These are phyloP conservation scores for Leersia perrieri DNA, from an alignment of 176 grass and related monocot species.

Conservation along the genomic window DNA sequence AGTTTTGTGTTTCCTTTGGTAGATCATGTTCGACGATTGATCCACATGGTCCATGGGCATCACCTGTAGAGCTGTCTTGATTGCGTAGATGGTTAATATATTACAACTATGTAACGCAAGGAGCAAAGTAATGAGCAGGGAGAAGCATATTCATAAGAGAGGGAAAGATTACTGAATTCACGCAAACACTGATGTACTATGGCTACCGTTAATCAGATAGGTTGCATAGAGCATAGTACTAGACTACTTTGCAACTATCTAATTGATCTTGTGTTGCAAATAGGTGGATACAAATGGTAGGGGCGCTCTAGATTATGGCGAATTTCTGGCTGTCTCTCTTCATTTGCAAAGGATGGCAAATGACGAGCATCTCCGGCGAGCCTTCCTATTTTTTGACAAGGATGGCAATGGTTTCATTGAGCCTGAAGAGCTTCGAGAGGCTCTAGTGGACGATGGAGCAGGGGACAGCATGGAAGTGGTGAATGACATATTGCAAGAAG, in stretches of 20 bases:
- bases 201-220: neutral
- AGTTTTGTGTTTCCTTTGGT: conserved; percentile 2
- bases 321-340: conserved; percentile 95
- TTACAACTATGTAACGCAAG: neutral
- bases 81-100: neutral
- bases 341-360: conserved; percentile 99
- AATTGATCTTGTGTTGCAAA: conserved; percentile 31
- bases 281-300: conserved; percentile 97
- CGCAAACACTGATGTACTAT: neutral
- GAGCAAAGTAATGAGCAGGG: neutral
- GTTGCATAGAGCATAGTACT: neutral
- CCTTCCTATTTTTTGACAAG: conserved; percentile 96
- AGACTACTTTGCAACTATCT: neutral
- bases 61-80: neutral
- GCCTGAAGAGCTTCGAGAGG: conserved; percentile 79
- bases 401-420: conserved; percentile 94
- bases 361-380: conserved; percentile 81
- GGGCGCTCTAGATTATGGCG: conserved; percentile 79
- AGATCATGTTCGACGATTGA: neutral
- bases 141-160: neutral
- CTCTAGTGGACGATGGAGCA: conserved; percentile 74
- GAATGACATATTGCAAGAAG: conserved; percentile 96
- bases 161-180: neutral
- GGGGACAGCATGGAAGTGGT: conserved; percentile 86
- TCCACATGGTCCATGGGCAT: conserved; percentile 5